A percentile compares a stretch with the other conserved stretches of the same genome.
Evolutionary conservation across 2,329 filamentous ascomycete genomes (phyloP).

Genomic region (Ceratocystis lukuohia): DNA sequence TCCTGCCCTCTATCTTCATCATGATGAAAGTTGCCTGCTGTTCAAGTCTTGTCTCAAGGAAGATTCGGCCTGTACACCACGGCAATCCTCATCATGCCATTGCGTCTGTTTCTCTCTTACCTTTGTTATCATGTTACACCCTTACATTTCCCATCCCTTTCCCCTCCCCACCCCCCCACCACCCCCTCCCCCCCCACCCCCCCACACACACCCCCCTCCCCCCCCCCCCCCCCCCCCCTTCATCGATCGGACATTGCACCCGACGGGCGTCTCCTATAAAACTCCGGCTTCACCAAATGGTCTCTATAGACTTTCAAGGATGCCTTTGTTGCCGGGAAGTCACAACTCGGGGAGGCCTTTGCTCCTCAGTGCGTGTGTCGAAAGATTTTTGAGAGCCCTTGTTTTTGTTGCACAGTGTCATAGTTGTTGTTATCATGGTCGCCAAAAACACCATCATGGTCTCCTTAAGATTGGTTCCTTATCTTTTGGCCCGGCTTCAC

Average conservation of each 20-base stretch:
- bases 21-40: not conserved
- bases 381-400: not conserved
- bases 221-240: not conserved
- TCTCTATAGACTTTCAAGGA: not conserved
- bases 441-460: not conserved
- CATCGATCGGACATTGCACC: not conserved
- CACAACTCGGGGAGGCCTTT: not conserved
- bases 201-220: not conserved
- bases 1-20: constrained; percentile 14
- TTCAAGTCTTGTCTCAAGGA: constrained; percentile 4
- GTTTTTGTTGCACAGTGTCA: not conserved
- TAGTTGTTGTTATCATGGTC: not conserved
- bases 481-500: constrained; percentile 5
- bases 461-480: not conserved
- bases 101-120: not conserved
- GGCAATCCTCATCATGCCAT: not conserved
- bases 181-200: not conserved
- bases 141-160: not conserved
- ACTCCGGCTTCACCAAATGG: not conserved
- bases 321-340: not conserved
- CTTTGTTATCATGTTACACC: not conserved
- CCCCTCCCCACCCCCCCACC: not conserved
- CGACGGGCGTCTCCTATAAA: not conserved
- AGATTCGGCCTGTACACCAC: not conserved
- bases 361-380: not conserved